Base-by-base conservation (phyloP, 192 early-diverging fungal genomes). In the Mortierella antarctica region DNA sequence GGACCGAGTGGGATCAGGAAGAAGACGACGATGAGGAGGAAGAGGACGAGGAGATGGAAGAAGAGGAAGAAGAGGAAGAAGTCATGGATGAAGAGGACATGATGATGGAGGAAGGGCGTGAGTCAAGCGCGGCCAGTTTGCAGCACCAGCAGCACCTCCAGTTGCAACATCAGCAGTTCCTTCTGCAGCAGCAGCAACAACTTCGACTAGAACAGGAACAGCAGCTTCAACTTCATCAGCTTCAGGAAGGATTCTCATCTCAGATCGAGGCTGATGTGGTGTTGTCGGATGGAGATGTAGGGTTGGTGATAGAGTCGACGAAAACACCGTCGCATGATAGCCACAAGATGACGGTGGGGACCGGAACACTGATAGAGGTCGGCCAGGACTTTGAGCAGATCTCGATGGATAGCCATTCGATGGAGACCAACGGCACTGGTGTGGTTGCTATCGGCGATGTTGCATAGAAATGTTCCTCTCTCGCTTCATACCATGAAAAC, bases 11-110 rank as follows among this genome's bases (percentile, higher is more conserved):
- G 75, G 75, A 62, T 2, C 68, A 71, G 47, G 67, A 65, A 13
- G 75, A 78, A 49, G 75, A 78, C 7, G 74, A 77, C 1, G 75
- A 78, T 5, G 75, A 78, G 2, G 75, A 79, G 14, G 75, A 79
- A 6, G 77, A 80, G 15, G 70, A 68, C 45, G 70, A 72, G 20
- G 57, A 61, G 14, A 52, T 54, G 17, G 70, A 70, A 2, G 64
- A 66, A 20, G 69, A 70, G 5, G 67, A 64, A 0, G 66, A 76
- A 20, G 74, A 78, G 31, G 67, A 66, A 8, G 67, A 70, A 21
- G 60, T 72, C 15, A 80, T 80, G 70, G 70, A 80, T 18, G 70
- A 80, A 45, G 75, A 66, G n/a, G 65, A 74, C 14, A 14, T 74
- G 23, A 57, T 62, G 57, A 54, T 62, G 59, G 65, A 67, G 49